Evolutionary conservation across 495 filamentous ascomycete species (phyloP).

Genomic region (Symbiotaphrina buchneri): DNA sequence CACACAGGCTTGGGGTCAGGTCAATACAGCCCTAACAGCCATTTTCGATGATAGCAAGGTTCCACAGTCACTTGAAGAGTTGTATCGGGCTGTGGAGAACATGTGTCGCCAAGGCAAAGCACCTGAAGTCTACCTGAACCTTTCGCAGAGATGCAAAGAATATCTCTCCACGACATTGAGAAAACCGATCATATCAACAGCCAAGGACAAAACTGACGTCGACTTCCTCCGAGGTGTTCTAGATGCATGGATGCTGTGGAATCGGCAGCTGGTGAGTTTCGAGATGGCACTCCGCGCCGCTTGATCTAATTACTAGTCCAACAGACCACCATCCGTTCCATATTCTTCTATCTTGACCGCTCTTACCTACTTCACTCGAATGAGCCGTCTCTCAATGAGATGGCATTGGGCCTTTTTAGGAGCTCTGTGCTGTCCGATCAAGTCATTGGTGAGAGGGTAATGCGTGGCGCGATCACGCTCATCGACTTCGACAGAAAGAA

Average conservation of each 20-base stretch:
- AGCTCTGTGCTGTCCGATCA: slow-evolving; percentile 28
- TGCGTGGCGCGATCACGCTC: slow-evolving; percentile 54
- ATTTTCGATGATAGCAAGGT: slow-evolving; percentile 45
- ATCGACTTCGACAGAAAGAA: slow-evolving; percentile 45
- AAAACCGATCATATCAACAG: slow-evolving; percentile 23
- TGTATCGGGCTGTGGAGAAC: slow-evolving; percentile 81
- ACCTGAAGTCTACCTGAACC: slow-evolving; percentile 31
- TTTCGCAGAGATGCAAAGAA: slow-evolving; percentile 36
- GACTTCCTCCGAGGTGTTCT: slow-evolving; percentile 41
- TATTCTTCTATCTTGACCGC: slow-evolving; percentile 85
- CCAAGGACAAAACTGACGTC: slow-evolving; percentile 27
- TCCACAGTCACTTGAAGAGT: slow-evolving; percentile 50
- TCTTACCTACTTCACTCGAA: slow-evolving; percentile 57
- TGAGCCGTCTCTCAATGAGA: slow-evolving; percentile 28
- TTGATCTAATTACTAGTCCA: slow-evolving; percentile 1
- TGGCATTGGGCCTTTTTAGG: slow-evolving; percentile 31
- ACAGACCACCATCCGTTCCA: slow-evolving; percentile 51
- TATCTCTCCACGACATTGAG: slow-evolving; percentile 35
- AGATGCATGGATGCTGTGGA: slow-evolving; percentile 59
- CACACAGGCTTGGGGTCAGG: slow-evolving; percentile 39
- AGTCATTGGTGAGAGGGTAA: slow-evolving; percentile 25
- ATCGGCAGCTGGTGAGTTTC: slow-evolving; percentile 37
- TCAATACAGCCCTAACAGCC: slow-evolving; percentile 46
- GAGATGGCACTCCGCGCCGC: not conserved
- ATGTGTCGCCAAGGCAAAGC: slow-evolving; percentile 59